Conservation (phyloP, 176 grass and related monocot species). For the Bolboschoenus planiculmis region DNA sequence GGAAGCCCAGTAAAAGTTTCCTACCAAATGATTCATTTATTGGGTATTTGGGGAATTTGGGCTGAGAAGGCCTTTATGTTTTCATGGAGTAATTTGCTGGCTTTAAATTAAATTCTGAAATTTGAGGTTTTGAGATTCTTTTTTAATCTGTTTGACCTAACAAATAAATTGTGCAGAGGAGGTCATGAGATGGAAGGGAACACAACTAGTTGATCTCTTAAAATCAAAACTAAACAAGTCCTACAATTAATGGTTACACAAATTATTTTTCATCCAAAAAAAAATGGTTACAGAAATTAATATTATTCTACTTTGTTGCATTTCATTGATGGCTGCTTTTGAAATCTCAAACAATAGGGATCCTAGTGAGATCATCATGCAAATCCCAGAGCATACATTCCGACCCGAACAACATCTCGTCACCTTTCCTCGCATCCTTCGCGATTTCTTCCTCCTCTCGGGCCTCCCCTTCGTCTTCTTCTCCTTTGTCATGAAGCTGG, state of each 20-base stretch:
- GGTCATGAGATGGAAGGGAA: neutral
- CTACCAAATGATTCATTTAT: too few species aligned
- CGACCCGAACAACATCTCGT: conserved; percentile 35
- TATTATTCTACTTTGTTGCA: neutral
- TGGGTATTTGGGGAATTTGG: too few species aligned
- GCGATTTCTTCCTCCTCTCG: conserved; percentile 50
- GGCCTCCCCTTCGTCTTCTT: conserved; percentile 36
- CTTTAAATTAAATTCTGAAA: too few species aligned
- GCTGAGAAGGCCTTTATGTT: too few species aligned
- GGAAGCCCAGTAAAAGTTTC: neutral
- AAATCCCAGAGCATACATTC: conserved; percentile 92
- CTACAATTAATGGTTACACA: neutral
- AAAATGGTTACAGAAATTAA: neutral
- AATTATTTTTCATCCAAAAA: too few species aligned
- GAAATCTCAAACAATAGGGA: conserved; percentile 22
- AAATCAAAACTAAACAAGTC: neutral
- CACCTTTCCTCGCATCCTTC: conserved; percentile 18
- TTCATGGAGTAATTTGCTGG: too few species aligned
- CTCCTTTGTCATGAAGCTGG: conserved; percentile 15
- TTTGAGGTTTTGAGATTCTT: too few species aligned
- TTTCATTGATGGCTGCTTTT: neutral
- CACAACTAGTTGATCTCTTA: neutral
- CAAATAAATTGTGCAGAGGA: too few species aligned
- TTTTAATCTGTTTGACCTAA: too few species aligned
- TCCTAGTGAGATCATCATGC: conserved; percentile 57